These are phyloP conservation scores for Lichtheimia ornata DNA, from an alignment of 371 early-diverging fungal genomes.

Conservation along the genomic window DNA sequence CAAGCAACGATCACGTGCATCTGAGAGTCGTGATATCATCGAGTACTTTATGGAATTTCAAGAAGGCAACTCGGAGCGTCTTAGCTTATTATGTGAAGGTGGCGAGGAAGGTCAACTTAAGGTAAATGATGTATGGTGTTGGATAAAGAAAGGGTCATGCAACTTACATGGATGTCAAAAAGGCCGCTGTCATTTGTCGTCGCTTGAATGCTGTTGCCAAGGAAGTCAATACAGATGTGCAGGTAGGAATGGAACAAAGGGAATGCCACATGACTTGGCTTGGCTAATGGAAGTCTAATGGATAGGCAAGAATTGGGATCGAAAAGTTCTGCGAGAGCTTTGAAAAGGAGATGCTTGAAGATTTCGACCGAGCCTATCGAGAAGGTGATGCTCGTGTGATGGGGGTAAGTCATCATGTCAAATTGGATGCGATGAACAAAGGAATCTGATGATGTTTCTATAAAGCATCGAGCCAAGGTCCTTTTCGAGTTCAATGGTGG, in stretches of 20 bases:
- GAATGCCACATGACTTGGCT: neutral
- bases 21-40: constrained; percentile 88
- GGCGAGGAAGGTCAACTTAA: constrained; percentile 88
- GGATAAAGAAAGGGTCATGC: neutral
- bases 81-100: constrained; percentile 73
- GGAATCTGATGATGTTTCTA: constrained; percentile 6
- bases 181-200: constrained; percentile 87
- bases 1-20: constrained; percentile 84
- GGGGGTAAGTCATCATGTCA: constrained; percentile 52
- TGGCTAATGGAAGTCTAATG: neutral
- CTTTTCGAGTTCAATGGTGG: constrained; percentile 96
- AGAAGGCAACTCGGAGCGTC: constrained; percentile 68
- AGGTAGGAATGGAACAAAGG: constrained; percentile 40
- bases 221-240: constrained; percentile 83
- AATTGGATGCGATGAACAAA: neutral
- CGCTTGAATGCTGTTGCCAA: constrained; percentile 85
- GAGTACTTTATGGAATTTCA: constrained; percentile 90
- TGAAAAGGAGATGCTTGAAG: constrained; percentile 84
- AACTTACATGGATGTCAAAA: neutral
- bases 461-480: constrained; percentile 79
- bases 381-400: constrained; percentile 65
- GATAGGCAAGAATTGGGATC: constrained; percentile 73
- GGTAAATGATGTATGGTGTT: constrained; percentile 35
- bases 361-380: constrained; percentile 85
- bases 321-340: constrained; percentile 92